These are phyloP conservation scores for Fusarium buxicola DNA, from an alignment of 2,329 filamentous ascomycete species.

Conservation along the genomic window DNA sequence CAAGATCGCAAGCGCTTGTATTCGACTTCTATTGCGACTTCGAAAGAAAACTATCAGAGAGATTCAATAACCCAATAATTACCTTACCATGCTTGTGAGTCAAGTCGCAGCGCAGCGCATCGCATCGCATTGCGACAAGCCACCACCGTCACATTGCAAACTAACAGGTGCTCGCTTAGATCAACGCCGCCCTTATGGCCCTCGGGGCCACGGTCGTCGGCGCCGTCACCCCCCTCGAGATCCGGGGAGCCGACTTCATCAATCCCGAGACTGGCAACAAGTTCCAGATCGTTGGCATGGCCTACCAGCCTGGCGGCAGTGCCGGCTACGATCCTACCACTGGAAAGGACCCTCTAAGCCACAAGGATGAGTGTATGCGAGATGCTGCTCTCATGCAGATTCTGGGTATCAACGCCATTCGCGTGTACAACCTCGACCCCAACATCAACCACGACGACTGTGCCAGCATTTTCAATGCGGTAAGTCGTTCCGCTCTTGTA, in stretches of 20 bases:
- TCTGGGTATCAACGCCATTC: slow-evolving; percentile 74
- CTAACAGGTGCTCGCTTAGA: slow-evolving; percentile 40
- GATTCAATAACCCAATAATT: slow-evolving; percentile 18
- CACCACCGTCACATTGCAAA: not conserved
- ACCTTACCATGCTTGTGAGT: slow-evolving; percentile 46
- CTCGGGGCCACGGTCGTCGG: slow-evolving; percentile 64
- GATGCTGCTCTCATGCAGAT: slow-evolving; percentile 75
- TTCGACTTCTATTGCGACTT: slow-evolving; percentile 18
- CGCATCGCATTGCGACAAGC: not conserved
- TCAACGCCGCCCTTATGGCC: slow-evolving; percentile 62
- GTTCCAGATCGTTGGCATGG: slow-evolving; percentile 75
- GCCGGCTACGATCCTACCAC: slow-evolving; percentile 67
- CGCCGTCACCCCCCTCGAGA: slow-evolving; percentile 68
- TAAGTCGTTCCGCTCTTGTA: slow-evolving; percentile 38
- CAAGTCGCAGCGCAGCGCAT: not conserved
- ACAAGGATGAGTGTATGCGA: slow-evolving; percentile 68
- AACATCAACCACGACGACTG: slow-evolving; percentile 75
- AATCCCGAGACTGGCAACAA: slow-evolving; percentile 68
- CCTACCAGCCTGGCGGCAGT: slow-evolving; percentile 76
- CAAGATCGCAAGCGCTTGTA: slow-evolving; percentile 3
- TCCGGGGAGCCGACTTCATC: slow-evolving; percentile 69
- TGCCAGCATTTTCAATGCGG: slow-evolving; percentile 74
- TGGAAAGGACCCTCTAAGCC: slow-evolving; percentile 69
- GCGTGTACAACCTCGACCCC: slow-evolving; percentile 76
- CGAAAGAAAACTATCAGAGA: slow-evolving; percentile 14